Conservation (phyloP, 2,329 filamentous ascomycete species). For the Aspergillus sp. region DNA sequence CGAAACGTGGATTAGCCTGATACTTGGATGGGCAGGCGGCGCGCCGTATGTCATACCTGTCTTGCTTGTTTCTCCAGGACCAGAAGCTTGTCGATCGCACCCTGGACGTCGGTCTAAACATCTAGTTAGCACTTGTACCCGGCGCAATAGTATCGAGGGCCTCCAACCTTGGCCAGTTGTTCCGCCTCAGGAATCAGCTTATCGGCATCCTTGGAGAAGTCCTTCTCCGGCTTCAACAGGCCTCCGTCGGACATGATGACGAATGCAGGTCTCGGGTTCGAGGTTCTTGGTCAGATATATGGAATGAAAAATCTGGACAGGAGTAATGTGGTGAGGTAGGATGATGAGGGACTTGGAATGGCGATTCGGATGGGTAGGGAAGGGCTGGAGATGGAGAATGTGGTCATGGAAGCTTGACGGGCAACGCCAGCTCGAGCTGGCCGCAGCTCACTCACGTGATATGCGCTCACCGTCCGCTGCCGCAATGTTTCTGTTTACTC, state of each 20-base stretch:
- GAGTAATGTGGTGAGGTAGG: not conserved
- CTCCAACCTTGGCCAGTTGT: conserved; percentile 75
- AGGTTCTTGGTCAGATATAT: not conserved
- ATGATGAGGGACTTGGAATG: conserved; percentile 1
- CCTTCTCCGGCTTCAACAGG: conserved; percentile 91
- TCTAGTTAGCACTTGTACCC: conserved; percentile 19
- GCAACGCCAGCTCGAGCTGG: conserved; percentile 22
- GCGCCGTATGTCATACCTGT: conserved; percentile 62
- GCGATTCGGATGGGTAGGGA: conserved; percentile 7
- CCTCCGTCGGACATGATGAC: conserved; percentile 74
- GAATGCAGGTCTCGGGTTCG: conserved; percentile 18
- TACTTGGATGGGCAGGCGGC: conserved; percentile 7
- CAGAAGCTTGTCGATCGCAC: conserved; percentile 89
- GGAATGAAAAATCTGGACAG: not conserved
- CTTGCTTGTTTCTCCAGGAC: conserved; percentile 93
- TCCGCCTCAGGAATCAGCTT: conserved; percentile 87
- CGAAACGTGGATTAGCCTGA: not conserved
- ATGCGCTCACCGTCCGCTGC: not conserved
- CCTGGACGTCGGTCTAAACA: conserved; percentile 65
- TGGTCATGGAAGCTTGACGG: conserved; percentile 13
- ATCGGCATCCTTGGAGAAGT: conserved; percentile 96
- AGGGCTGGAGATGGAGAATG: conserved; percentile 11
- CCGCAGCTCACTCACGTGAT: conserved; percentile 35
- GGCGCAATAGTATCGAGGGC: not conserved
- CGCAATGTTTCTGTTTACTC: not conserved